A percentile compares a stretch with the other conserved stretches of the same genome.
phyloP scores from a whole-genome alignment of 78 protist genomes.

The Capsaspora owczarzaki region DNA sequence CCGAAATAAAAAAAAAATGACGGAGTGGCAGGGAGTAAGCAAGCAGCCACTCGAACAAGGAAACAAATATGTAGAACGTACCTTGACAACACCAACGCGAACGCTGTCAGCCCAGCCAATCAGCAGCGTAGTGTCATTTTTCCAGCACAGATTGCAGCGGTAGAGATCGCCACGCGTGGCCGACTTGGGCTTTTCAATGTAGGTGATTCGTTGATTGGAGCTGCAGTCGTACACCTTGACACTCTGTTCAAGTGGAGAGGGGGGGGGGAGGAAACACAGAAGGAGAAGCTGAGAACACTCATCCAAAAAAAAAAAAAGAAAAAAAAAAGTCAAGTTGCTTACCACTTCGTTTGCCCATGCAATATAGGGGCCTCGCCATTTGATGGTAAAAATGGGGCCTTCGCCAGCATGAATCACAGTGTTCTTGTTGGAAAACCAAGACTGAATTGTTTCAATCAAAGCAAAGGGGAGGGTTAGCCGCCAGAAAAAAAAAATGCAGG shows the following conservation, averaged over 20 bases:
- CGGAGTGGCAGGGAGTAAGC: no score
- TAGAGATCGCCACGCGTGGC: conserved; percentile 19
- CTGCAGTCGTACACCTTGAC: conserved; percentile 70
- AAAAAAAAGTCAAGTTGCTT: background rate
- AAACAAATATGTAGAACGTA: background rate
- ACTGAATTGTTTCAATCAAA: no score
- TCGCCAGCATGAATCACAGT: conserved; percentile 67
- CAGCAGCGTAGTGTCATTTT: conserved; percentile 48
- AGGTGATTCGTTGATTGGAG: conserved; percentile 53
- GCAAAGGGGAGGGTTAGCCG: no score
- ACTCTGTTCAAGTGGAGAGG: no score
- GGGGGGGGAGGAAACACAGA: no score
- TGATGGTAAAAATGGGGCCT: conserved; percentile 58
- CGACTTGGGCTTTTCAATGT: conserved; percentile 44
- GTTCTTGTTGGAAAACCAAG: conserved; percentile 22
- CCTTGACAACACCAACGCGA: conserved; percentile 21
- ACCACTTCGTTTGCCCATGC: conserved; percentile 84
- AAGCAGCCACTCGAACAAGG: background rate
- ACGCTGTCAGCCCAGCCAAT: conserved; percentile 84
- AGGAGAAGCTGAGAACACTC: no score
- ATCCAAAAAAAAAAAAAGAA: background rate
- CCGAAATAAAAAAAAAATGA: no score
- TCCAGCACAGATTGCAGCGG: conserved; percentile 72
- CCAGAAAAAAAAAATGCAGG: no score
- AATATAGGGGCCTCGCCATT: conserved; percentile 63